Conservation (phyloP, 2,329 filamentous ascomycete genomes). For the Ophiostoma tasmaniense region DNA sequence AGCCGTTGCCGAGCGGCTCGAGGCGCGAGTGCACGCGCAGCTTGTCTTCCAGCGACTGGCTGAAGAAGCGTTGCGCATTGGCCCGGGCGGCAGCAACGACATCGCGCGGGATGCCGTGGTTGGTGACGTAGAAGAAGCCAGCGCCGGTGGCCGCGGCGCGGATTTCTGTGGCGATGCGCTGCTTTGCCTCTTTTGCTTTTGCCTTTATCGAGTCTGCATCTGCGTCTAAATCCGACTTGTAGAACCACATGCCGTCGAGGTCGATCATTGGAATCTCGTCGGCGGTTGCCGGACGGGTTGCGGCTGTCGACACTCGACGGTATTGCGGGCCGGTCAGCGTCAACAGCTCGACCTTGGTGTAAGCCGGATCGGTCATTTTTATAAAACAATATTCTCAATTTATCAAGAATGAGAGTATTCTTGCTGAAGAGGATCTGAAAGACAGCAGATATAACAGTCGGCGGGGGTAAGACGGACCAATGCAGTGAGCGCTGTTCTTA, state of each 20-base stretch:
- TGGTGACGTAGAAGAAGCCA: slow-evolving; percentile 24
- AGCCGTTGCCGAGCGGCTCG: slow-evolving; percentile 21
- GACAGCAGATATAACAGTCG: too few species aligned
- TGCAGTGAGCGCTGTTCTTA: neutral
- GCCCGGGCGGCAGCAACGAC: slow-evolving; percentile 15
- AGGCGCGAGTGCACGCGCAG: slow-evolving; percentile 17
- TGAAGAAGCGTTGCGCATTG: slow-evolving; percentile 21
- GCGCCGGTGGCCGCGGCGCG: slow-evolving; percentile 22
- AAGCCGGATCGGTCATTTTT: slow-evolving; percentile 10
- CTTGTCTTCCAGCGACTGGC: slow-evolving; percentile 21
- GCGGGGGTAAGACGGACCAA: neutral
- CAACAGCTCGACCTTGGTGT: slow-evolving; percentile 20
- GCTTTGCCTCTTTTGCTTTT: slow-evolving; percentile 10
- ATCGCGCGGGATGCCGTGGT: slow-evolving; percentile 22
- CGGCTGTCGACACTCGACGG: slow-evolving; percentile 29
- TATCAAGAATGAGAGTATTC: too few species aligned
- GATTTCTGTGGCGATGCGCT: slow-evolving; percentile 33
- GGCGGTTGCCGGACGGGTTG: slow-evolving; percentile 30
- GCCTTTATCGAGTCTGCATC: neutral
- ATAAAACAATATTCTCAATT: too few species aligned
- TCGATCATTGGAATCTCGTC: slow-evolving; percentile 48
- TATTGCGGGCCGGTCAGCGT: slow-evolving; percentile 32
- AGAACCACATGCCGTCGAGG: slow-evolving; percentile 33
- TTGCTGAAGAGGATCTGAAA: neutral
- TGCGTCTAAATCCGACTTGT: slow-evolving; percentile 17